phyloP scores from a whole-genome alignment of 2,329 filamentous ascomycete genomes.

The Eutypella sp. region DNA sequence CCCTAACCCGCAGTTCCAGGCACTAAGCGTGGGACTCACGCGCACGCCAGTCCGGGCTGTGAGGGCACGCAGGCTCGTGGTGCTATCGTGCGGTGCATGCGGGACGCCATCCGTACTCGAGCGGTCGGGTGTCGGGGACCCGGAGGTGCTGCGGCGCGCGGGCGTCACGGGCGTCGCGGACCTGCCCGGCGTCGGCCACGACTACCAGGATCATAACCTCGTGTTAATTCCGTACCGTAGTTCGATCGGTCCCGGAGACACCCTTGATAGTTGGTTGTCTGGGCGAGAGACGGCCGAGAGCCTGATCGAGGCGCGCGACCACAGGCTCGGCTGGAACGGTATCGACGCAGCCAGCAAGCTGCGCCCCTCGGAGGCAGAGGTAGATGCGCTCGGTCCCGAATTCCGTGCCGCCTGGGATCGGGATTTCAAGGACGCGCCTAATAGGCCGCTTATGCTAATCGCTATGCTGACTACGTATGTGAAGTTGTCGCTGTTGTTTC shows the following conservation, averaged over 20 bases:
- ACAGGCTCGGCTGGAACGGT: constrained; percentile 6
- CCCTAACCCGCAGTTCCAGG: not conserved
- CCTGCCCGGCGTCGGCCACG: constrained; percentile 39
- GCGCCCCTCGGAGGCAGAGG: constrained; percentile 2
- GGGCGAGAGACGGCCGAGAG: not conserved
- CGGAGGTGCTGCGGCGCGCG: constrained; percentile 34
- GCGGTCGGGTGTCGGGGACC: constrained; percentile 43
- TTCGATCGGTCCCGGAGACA: not conserved
- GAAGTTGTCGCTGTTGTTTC: not conserved
- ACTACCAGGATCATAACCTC: constrained; percentile 45
- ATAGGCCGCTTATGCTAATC: constrained; percentile 30
- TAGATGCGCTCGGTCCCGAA: not conserved
- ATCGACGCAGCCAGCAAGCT: constrained; percentile 5
- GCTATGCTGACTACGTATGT: not conserved
- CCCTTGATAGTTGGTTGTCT: not conserved
- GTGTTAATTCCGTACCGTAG: constrained; percentile 38
- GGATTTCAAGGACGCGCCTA: not conserved
- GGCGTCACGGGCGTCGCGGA: constrained; percentile 27
- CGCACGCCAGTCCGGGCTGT: constrained; percentile 10
- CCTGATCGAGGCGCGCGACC: not conserved
- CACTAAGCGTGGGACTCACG: not conserved
- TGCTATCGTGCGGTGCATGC: constrained; percentile 30
- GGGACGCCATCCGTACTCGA: constrained; percentile 41
- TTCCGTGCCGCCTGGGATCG: constrained; percentile 2
- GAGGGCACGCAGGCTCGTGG: constrained; percentile 42